Percentiles rank a stretch among this genome's conserved stretches.
These are phyloP conservation scores for Acrocalymma vagum DNA, from an alignment of 2,329 filamentous ascomycete species.

Conservation along the genomic window DNA sequence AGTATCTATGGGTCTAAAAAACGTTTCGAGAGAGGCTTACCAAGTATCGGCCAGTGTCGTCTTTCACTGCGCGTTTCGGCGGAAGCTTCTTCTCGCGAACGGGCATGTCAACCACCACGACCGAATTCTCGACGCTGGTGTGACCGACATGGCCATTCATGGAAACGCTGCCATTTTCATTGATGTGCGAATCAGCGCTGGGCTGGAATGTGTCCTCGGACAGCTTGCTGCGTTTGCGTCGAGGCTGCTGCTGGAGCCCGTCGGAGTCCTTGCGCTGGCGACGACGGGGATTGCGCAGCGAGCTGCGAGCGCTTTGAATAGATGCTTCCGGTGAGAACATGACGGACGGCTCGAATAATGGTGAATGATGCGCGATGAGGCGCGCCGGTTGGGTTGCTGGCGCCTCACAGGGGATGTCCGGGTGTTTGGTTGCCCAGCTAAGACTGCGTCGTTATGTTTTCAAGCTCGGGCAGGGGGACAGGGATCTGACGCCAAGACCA, in stretches of 20 bases:
- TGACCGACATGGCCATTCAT: conserved; percentile 43
- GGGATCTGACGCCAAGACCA: conserved; percentile 16
- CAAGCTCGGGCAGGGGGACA: conserved; percentile 16
- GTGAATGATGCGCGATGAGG: conserved; percentile 35
- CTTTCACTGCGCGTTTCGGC: conserved; percentile 67
- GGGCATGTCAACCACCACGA: conserved; percentile 47
- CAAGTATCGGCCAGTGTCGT: conserved; percentile 72
- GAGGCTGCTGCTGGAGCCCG: conserved; percentile 50
- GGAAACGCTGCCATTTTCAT: conserved; percentile 40
- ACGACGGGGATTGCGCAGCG: conserved; percentile 55
- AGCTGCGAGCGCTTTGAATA: conserved; percentile 45
- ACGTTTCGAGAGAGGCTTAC: conserved; percentile 55
- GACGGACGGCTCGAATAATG: conserved; percentile 16
- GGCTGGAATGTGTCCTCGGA: conserved; percentile 50
- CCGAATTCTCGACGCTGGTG: conserved; percentile 35
- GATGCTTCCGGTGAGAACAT: conserved; percentile 52
- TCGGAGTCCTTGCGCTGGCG: conserved; percentile 57
- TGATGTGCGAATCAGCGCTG: conserved; percentile 31
- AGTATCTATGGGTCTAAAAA: conserved; percentile 3
- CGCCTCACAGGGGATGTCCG: conserved; percentile 22
- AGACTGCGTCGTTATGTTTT: conserved; percentile 20
- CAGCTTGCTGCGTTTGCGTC: conserved; percentile 58
- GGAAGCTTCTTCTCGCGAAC: conserved; percentile 50
- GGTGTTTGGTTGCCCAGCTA: conserved; percentile 26
- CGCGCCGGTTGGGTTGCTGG: conserved; percentile 33